Evolutionary conservation across 1,284 basidiomycete species (phyloP).

Genomic region (Inonotus obliquus): DNA sequence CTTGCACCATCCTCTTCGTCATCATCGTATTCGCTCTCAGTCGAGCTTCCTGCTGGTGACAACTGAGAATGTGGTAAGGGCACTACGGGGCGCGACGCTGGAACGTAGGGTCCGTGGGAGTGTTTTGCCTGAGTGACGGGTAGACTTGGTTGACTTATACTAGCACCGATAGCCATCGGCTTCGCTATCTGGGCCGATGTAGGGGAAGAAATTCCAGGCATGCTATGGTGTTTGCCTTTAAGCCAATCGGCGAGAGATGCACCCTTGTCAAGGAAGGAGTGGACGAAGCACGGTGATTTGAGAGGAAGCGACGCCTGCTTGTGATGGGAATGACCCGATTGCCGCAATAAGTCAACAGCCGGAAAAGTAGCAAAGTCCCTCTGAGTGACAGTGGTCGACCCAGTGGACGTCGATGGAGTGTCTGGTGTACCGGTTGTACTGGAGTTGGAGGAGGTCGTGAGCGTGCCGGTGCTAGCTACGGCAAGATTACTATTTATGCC

Average conservation of each 20-base stretch:
- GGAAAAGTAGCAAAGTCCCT: slow-evolving; percentile 19
- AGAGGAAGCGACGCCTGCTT: slow-evolving; percentile 35
- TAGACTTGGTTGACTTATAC: neutral
- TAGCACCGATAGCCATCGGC: neutral
- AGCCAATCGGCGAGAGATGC: slow-evolving; percentile 71
- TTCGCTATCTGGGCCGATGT: slow-evolving; percentile 23
- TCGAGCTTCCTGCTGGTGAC: slow-evolving; percentile 18
- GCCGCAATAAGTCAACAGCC: slow-evolving; percentile 22
- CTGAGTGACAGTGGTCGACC: slow-evolving; percentile 6
- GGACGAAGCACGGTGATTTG: slow-evolving; percentile 80
- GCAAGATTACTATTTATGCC: neutral
- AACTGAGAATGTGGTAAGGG: slow-evolving; percentile 12
- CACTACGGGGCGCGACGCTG: slow-evolving; percentile 16
- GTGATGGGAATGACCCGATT: slow-evolving; percentile 25
- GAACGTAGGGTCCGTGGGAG: slow-evolving; percentile 1
- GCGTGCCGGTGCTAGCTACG: neutral
- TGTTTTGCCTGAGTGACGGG: slow-evolving; percentile 9
- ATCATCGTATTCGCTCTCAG: slow-evolving; percentile 33
- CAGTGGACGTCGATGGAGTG: neutral
- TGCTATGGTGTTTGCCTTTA: slow-evolving; percentile 35
- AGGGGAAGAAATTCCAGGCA: slow-evolving; percentile 17
- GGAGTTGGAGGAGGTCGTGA: neutral
- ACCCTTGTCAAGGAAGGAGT: slow-evolving; percentile 78
- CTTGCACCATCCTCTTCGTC: slow-evolving; percentile 72
- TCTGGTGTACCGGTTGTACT: neutral